Evolutionary conservation across 2,329 filamentous ascomycete genomes (phyloP), one percentile per base, ranked within the genome.

Genomic region (Fusarium staphyleae): DNA sequence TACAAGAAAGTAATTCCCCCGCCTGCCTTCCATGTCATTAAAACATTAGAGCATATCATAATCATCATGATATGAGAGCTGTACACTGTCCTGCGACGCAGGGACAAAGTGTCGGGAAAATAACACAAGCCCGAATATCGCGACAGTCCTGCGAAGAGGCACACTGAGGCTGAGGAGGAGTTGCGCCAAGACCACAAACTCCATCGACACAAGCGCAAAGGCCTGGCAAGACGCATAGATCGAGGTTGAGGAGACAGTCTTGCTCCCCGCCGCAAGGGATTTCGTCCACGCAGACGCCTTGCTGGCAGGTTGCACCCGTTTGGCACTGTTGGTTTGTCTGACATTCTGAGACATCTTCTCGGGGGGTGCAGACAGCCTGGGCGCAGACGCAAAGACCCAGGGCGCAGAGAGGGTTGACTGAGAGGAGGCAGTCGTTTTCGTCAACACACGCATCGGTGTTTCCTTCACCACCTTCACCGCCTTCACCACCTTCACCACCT

Each of bases 121-220:
- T 7, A 4, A 33, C 11, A 33, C 26, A 4, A 48, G 39, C 5
- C 45, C 41, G 3, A 19, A 10, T 4, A 29, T 29, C 28, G 28
- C n/a, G 15, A 32, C 39, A 42, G 16, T 42, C 39, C 15, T 42
- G 26, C 4, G 24, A 12, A 4, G 26, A 12, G 3, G 39, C 19
- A 18, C 39, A 42, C 39, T 42, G 12, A 13, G 39, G 24, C 30
- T 33, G 8, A 7, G 35, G 13, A 12, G 35, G 5, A 24, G 35
- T 7, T 24, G 19, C 35, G 18, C 52, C 46, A 1, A 62, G 50
- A 5, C 30, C 30, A 16, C 59, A 62, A 15, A 52, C 33, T 3
- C 57, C 57, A 28, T 58, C 54, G 41, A 59, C 8, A 24, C 60
- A 63, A n/a, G 43, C 12, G 13, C 60, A 63, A 10, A 49, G 11